Evolutionary conservation across 495 filamentous ascomycete species (phyloP).

Genomic region (Glonium stellatum): DNA sequence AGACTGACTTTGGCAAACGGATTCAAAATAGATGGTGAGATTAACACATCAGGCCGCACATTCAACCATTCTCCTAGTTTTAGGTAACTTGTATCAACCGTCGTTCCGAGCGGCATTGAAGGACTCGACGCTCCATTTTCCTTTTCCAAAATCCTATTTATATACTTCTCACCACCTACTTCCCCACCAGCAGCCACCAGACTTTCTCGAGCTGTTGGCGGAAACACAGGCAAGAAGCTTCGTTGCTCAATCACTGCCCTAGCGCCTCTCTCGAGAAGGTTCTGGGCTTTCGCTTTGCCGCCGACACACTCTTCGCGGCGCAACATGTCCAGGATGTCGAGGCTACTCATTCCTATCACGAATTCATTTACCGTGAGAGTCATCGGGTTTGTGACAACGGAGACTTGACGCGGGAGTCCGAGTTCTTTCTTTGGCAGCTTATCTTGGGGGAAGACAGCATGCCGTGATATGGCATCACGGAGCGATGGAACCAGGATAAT

Average conservation of each 20-base stretch:
- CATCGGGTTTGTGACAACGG: constrained; percentile 80
- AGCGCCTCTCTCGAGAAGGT: constrained; percentile 59
- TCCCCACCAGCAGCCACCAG: constrained; percentile 31
- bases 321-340: constrained; percentile 77
- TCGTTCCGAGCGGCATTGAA: constrained; percentile 52
- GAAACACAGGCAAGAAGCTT: constrained; percentile 84
- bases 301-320: constrained; percentile 64
- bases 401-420: constrained; percentile 64
- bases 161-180: constrained; percentile 5
- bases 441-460: constrained; percentile 90
- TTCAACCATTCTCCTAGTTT: constrained; percentile 87
- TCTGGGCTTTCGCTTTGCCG: constrained; percentile 48
- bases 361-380: constrained; percentile 80
- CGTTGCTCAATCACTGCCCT: constrained; percentile 77
- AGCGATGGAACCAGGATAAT: constrained; percentile 80
- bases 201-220: constrained; percentile 58
- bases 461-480: constrained; percentile 68
- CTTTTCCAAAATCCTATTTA: constrained; percentile 34
- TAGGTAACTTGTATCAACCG: constrained; percentile 75
- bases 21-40: constrained; percentile 74
- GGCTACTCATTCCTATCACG: constrained; percentile 68
- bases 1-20: constrained; percentile 75
- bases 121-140: constrained; percentile 44
- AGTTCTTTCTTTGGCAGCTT: constrained; percentile 62
- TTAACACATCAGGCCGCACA: constrained; percentile 74